Evolutionary conservation across 768 basidiomycete genomes (phyloP).

Genomic region (Suillus clintonianus): DNA sequence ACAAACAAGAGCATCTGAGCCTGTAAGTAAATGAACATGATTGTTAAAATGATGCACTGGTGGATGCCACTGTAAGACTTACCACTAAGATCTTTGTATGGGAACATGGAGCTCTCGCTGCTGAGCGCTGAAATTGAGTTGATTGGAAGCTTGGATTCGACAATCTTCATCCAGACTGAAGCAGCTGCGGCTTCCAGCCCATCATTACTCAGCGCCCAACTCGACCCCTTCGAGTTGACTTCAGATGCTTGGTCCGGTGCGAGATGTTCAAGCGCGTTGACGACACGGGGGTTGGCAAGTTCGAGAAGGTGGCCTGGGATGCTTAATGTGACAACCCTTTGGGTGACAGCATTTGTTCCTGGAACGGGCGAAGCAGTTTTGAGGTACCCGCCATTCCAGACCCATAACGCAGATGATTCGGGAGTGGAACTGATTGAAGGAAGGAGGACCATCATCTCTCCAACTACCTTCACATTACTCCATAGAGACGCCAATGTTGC

Average conservation of each 20-base stretch:
- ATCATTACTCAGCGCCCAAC: neutral
- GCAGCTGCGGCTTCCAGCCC: neutral
- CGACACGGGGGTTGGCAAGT: neutral
- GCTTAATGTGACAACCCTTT: neutral
- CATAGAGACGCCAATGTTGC: neutral
- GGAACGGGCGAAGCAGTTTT: neutral
- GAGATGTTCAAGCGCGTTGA: neutral
- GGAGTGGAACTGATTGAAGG: neutral
- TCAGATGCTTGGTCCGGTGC: neutral
- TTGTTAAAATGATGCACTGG: too few species aligned
- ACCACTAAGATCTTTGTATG: neutral
- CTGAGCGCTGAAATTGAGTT: neutral
- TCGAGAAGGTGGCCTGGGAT: neutral
- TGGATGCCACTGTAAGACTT: too few species aligned
- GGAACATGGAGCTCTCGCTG: slow-evolving; percentile 1
- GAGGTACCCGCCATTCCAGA: slow-evolving; percentile 4
- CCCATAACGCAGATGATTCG: neutral
- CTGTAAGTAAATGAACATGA: too few species aligned
- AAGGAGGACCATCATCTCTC: neutral
- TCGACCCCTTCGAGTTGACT: neutral
- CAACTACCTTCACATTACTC: neutral
- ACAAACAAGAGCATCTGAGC: too few species aligned
- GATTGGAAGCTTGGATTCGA: neutral
- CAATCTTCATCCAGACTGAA: neutral
- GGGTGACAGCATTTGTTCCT: neutral